Percentiles rank a stretch among this genome's conserved stretches.
These are phyloP conservation scores for Lepidium didymum DNA, from an alignment of 345 rosid species.

Conservation along the genomic window DNA sequence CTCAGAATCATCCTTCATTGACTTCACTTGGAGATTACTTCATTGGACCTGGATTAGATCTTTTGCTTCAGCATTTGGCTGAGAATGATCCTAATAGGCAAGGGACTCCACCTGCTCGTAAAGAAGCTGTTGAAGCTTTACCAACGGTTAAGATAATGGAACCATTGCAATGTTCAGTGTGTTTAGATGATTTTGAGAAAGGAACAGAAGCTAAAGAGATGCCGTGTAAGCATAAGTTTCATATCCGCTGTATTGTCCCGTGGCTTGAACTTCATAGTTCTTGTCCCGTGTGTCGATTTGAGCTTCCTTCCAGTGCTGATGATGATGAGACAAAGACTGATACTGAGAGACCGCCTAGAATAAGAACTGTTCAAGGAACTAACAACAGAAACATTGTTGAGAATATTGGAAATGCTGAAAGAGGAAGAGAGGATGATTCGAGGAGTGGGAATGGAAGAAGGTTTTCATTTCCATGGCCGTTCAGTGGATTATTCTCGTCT, in stretches of 20 bases:
- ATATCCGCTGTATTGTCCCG: slow-evolving; percentile 57
- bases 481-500: slow-evolving; percentile 66
- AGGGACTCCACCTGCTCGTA: slow-evolving; percentile 87
- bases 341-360: slow-evolving; percentile 19
- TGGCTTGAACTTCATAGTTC: slow-evolving; percentile 95
- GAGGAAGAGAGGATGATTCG: slow-evolving; percentile 45
- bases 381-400: slow-evolving; percentile 2
- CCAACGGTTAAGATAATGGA: slow-evolving; percentile 53
- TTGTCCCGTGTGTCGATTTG: slow-evolving; percentile 82
- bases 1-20: slow-evolving; percentile 35
- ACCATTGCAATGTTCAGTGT: slow-evolving; percentile 62
- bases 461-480: slow-evolving; percentile 78
- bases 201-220: slow-evolving; percentile 67
- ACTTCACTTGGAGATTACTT: slow-evolving; percentile 83
- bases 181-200: slow-evolving; percentile 76
- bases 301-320: slow-evolving; percentile 42
- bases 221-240: slow-evolving; percentile 96
- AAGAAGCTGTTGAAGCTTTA: slow-evolving; percentile 70
- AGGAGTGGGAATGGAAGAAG: slow-evolving; percentile 52
- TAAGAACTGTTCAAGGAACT: background rate
- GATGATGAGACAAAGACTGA: slow-evolving; percentile 62
- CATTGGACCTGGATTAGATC: slow-evolving; percentile 75
- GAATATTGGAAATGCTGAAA: slow-evolving; percentile 31
- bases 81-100: slow-evolving; percentile 83
- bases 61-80: slow-evolving; percentile 78